These are phyloP conservation scores for Bisporella sp. DNA, from an alignment of 2,329 filamentous ascomycete species.

Conservation along the genomic window DNA sequence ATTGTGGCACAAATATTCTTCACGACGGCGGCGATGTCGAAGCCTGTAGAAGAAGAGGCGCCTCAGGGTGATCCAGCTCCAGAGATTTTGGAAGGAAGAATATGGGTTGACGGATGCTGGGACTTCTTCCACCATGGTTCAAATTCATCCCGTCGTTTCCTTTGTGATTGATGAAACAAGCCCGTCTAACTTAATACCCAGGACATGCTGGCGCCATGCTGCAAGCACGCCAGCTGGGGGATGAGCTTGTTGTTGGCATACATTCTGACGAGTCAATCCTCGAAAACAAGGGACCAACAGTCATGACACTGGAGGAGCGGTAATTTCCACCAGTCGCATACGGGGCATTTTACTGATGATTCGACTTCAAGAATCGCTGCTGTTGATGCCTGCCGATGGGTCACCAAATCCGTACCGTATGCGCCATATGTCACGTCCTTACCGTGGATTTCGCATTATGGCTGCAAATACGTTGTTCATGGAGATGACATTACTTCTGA, in stretches of 20 bases:
- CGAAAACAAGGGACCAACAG: slow-evolving; percentile 94
- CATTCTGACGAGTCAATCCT: slow-evolving; percentile 95
- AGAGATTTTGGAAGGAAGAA: slow-evolving; percentile 53
- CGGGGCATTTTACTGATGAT: slow-evolving; percentile 22
- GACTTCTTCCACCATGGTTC: slow-evolving; percentile 96
- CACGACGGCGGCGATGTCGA: slow-evolving; percentile 2
- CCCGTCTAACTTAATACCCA: slow-evolving; percentile 28
- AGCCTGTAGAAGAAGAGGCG: slow-evolving; percentile 12
- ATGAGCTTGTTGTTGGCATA: slow-evolving; percentile 83
- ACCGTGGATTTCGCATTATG: slow-evolving; percentile 91
- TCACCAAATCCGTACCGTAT: slow-evolving; percentile 72
- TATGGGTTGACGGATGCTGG: slow-evolving; percentile 99
- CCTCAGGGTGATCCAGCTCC: slow-evolving; percentile 24
- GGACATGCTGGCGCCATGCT: slow-evolving; percentile 96
- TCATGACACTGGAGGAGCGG: slow-evolving; percentile 92
- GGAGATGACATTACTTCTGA: slow-evolving; percentile 97
- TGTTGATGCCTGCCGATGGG: slow-evolving; percentile 92
- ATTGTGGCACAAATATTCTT: too few relatives aligned
- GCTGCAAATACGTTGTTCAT: slow-evolving; percentile 92
- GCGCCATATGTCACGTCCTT: slow-evolving; percentile 94
- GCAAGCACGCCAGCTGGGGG: slow-evolving; percentile 85
- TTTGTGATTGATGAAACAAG: not conserved
- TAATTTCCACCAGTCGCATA: slow-evolving; percentile 27
- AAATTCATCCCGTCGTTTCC: slow-evolving; percentile 13
- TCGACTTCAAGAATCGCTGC: slow-evolving; percentile 61